Percentiles rank a stretch among this genome's conserved stretches.
Conservation (phyloP, 352 stramenopile species). For the Phytopythium delawarense region DNA sequence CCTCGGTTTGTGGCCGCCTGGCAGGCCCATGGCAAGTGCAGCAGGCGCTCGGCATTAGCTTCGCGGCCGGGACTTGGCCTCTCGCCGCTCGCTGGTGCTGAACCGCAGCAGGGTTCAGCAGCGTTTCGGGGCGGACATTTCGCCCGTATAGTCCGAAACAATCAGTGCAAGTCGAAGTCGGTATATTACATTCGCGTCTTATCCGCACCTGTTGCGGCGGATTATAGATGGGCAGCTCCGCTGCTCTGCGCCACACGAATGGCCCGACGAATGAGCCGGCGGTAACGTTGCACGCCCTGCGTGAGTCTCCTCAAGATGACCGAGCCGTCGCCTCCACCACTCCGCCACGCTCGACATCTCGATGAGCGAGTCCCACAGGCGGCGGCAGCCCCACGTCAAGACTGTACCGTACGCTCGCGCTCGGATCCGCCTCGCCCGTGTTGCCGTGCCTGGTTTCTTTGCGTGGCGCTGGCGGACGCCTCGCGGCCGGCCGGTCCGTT, state of each 20-base stretch:
- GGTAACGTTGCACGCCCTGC: conserved; percentile 5
- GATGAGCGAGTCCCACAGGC: background rate
- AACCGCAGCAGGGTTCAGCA: conserved; percentile 5
- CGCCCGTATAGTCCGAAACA: background rate
- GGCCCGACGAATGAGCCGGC: conserved; percentile 3
- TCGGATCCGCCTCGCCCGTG: no score
- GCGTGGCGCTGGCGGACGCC: background rate
- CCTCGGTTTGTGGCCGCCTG: conserved; percentile 4
- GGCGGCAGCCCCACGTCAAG: conserved; percentile 6
- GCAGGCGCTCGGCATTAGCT: background rate
- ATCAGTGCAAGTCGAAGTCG: background rate
- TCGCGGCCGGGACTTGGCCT: background rate
- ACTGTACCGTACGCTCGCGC: background rate
- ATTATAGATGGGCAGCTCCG: background rate
- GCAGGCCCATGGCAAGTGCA: no score
- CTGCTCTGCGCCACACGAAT: background rate
- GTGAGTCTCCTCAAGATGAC: conserved; percentile 8
- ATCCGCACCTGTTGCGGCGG: background rate
- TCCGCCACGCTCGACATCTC: background rate
- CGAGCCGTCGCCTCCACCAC: background rate
- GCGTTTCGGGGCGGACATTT: background rate
- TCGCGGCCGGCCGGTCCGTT: background rate
- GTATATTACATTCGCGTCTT: background rate
- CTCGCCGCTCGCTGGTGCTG: background rate
- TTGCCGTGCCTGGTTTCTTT: background rate